A percentile compares a stretch with the other conserved stretches of the same genome.
Evolutionary conservation across 2,329 filamentous ascomycete genomes (phyloP).

Genomic region (Plectosphaerella plurivora): DNA sequence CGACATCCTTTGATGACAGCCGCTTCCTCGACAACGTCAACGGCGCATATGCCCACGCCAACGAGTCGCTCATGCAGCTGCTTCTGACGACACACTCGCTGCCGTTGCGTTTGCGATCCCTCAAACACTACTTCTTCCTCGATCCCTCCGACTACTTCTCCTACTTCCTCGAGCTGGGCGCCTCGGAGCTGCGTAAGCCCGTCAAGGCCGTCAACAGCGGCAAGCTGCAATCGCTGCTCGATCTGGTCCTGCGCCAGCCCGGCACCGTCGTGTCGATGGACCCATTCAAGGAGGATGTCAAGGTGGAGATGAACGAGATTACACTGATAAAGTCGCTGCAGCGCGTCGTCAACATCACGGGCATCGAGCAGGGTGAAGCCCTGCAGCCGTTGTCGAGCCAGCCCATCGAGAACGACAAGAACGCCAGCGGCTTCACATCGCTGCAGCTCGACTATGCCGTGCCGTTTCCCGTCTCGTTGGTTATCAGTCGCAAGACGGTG

Average conservation of each 20-base stretch:
- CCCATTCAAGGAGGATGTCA: slow-evolving; percentile 97
- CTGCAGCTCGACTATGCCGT: slow-evolving; percentile 92
- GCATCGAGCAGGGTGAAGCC: slow-evolving; percentile 84
- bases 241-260: slow-evolving; percentile 91
- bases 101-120: slow-evolving; percentile 77
- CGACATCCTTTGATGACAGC: slow-evolving; percentile 84
- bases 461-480: slow-evolving; percentile 90
- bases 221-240: slow-evolving; percentile 93
- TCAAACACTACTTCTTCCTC: slow-evolving; percentile 99
- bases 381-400: slow-evolving; percentile 68
- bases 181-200: slow-evolving; percentile 85
- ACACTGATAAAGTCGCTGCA: slow-evolving; percentile 91
- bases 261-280: slow-evolving; percentile 91
- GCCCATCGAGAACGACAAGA: slow-evolving; percentile 73
- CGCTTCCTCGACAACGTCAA: slow-evolving; percentile 96
- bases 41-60: slow-evolving; percentile 89
- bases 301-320: slow-evolving; percentile 94
- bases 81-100: slow-evolving; percentile 90
- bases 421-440: slow-evolving; percentile 85
- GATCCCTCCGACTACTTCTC: slow-evolving; percentile 97
- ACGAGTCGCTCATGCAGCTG: slow-evolving; percentile 85
- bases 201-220: slow-evolving; percentile 84
- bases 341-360: slow-evolving; percentile 93
- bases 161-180: slow-evolving; percentile 89
- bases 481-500: slow-evolving; percentile 94